Percentiles rank a stretch among this genome's conserved stretches.
These are phyloP conservation scores for Nematocida minor DNA, from an alignment of 371 early-diverging fungal species.

Conservation along the genomic window DNA sequence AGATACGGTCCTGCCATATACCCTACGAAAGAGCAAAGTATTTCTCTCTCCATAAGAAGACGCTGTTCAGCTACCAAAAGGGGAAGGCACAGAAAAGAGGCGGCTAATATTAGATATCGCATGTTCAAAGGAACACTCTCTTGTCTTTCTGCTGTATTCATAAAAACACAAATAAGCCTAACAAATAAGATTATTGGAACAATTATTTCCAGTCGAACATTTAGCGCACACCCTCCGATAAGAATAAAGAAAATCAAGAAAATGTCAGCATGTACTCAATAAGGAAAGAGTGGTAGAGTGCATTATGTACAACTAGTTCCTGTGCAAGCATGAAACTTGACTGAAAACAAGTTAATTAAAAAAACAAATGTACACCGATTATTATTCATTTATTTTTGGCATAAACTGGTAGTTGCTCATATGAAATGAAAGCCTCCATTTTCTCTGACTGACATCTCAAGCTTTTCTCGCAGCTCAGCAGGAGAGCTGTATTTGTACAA, in stretches of 20 bases:
- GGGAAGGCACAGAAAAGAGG: constrained; percentile 17
- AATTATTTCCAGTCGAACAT: too few relatives aligned
- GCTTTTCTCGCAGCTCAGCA: constrained; percentile 25
- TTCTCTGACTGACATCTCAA: constrained; percentile 5
- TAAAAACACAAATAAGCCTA: constrained; percentile 25
- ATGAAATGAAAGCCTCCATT: constrained; percentile 50
- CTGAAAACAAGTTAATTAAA: too few relatives aligned
- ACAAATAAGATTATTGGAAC: background rate
- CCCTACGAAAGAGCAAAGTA: constrained; percentile 23
- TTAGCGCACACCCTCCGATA: too few relatives aligned
- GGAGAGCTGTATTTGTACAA: constrained; percentile 4
- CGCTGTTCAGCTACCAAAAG: constrained; percentile 2
- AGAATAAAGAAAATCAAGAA: too few relatives aligned
- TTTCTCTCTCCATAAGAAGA: background rate
- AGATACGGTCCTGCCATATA: constrained; percentile 27
- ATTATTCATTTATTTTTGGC: too few relatives aligned
- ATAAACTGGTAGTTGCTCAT: too few relatives aligned
- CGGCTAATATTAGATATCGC: constrained; percentile 1
- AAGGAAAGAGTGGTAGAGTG: too few relatives aligned
- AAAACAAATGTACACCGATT: too few relatives aligned
- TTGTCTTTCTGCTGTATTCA: background rate
- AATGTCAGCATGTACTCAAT: too few relatives aligned
- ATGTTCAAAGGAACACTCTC: constrained; percentile 28
- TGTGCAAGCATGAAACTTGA: too few relatives aligned
- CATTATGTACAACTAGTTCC: too few relatives aligned